phyloP scores from a whole-genome alignment of 2,329 filamentous ascomycete genomes.

The Exophiala oligosperma region DNA sequence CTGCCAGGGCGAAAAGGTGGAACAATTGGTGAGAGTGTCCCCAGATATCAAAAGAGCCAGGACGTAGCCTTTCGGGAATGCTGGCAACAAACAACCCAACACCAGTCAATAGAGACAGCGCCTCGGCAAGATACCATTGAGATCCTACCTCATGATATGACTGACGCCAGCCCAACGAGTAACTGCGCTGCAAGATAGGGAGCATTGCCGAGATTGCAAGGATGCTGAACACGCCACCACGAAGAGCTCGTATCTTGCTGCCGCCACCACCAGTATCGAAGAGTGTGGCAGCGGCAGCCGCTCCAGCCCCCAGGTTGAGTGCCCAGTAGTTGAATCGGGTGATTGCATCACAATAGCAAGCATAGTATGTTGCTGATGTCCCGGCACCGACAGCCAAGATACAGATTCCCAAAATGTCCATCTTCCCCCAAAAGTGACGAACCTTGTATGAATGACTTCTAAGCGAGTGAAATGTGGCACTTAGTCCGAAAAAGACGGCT shows the following conservation, averaged over 20 bases:
- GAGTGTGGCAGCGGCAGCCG: conserved; percentile 22
- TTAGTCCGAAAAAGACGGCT: conserved; percentile 18
- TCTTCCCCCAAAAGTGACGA: conserved; percentile 32
- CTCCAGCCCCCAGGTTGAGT: conserved; percentile 17
- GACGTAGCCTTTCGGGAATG: not conserved
- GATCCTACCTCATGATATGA: conserved; percentile 6
- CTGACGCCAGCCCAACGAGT: conserved; percentile 28
- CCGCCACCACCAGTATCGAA: conserved; percentile 34
- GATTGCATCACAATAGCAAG: conserved; percentile 29
- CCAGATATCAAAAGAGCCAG: not conserved
- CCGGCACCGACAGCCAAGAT: conserved; percentile 25
- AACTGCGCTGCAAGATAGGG: conserved; percentile 30
- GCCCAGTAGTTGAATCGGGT: conserved; percentile 29
- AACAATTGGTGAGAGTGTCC: not conserved
- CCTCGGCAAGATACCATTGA: not conserved
- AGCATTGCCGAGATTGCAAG: conserved; percentile 34
- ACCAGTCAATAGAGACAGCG: not conserved
- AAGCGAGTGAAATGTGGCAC: conserved; percentile 33
- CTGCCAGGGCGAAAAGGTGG: not conserved
- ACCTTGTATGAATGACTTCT: conserved; percentile 35
- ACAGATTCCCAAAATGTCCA: conserved; percentile 35
- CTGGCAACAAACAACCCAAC: not conserved
- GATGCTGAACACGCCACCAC: conserved; percentile 30
- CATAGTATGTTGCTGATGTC: conserved; percentile 31
- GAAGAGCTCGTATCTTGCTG: conserved; percentile 29